phyloP scores from a whole-genome alignment of 306 rosid species.

The Citrullus colocynthis region DNA sequence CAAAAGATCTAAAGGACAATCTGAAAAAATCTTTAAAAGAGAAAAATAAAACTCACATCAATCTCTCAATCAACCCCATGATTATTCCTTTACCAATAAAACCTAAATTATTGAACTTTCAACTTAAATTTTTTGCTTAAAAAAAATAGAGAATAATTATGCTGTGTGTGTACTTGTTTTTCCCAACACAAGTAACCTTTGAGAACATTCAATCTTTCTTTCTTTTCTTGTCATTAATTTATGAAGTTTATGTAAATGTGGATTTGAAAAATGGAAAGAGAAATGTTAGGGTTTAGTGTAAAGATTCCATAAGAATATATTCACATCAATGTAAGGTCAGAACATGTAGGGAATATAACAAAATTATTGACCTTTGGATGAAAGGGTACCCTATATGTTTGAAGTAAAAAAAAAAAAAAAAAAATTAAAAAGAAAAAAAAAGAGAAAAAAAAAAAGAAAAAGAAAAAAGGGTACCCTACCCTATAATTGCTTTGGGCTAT shows the following conservation, averaged over 20 bases:
- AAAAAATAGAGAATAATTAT: too few relatives aligned
- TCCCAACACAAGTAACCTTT: slow-evolving; percentile 4
- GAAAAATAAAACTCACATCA: neutral
- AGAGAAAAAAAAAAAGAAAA: neutral
- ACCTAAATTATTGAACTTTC: neutral
- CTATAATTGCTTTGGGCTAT: slow-evolving; percentile 3
- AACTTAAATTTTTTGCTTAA: neutral
- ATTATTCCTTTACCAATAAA: neutral
- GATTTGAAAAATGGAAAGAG: neutral
- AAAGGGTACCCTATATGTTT: neutral
- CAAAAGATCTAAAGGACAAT: neutral
- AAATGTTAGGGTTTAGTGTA: slow-evolving; percentile 22
- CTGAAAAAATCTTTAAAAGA: neutral
- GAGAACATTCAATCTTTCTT: neutral
- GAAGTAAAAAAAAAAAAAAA: too few relatives aligned
- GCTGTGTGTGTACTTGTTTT: neutral
- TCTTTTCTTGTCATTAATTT: neutral
- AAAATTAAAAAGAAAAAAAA: too few relatives aligned
- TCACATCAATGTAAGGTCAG: slow-evolving; percentile 17
- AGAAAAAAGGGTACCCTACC: neutral
- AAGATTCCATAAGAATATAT: slow-evolving; percentile 29
- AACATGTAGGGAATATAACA: neutral
- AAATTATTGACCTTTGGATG: slow-evolving; percentile 1
- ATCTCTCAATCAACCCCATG: neutral
- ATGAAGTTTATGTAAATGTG: neutral